Percentiles rank a stretch among this genome's conserved stretches.
Conservation (phyloP, 192 early-diverging fungal genomes). For the Geranomyces variabilis region DNA sequence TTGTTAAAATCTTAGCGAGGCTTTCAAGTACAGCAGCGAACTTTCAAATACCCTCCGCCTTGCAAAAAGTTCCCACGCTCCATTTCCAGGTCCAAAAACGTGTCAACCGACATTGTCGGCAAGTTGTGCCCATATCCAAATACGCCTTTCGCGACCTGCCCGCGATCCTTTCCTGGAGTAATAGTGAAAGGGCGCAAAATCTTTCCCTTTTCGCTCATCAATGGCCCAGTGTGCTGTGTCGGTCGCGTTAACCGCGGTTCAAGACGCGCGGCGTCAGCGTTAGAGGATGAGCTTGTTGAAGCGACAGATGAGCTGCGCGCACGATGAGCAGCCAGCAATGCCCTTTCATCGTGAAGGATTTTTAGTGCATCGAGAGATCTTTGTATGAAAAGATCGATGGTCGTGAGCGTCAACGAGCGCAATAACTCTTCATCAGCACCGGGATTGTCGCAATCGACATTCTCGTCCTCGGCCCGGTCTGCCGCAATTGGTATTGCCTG, state of each 20-base stretch:
- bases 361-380: conserved; percentile 71
- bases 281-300: not conserved
- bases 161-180: conserved; percentile 55
- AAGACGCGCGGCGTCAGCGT: conserved; percentile 14
- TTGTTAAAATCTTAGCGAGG: not conserved
- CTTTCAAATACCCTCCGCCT: conserved; percentile 72
- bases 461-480: conserved; percentile 4
- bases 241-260: conserved; percentile 5
- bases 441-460: conserved; percentile 51
- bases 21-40: not conserved
- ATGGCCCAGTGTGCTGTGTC: conserved; percentile 1
- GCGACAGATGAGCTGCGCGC: not conserved
- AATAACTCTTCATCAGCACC: conserved; percentile 71
- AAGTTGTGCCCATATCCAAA: conserved; percentile 83
- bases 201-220: conserved; percentile 25
- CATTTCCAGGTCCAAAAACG: conserved; percentile 86
- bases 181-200: conserved; percentile 86
- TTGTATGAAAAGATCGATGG: conserved; percentile 73
- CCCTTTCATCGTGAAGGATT: conserved; percentile 76
- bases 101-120: conserved; percentile 96
- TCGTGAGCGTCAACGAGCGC: conserved; percentile 73
- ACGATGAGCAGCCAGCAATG: conserved; percentile 56
- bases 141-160: conserved; percentile 75
- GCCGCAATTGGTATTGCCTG: conserved; percentile 11
- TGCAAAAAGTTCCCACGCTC: conserved; percentile 86